Base-by-base conservation (phyloP, 768 basidiomycete species). In the Gymnopilus dilepis region DNA sequence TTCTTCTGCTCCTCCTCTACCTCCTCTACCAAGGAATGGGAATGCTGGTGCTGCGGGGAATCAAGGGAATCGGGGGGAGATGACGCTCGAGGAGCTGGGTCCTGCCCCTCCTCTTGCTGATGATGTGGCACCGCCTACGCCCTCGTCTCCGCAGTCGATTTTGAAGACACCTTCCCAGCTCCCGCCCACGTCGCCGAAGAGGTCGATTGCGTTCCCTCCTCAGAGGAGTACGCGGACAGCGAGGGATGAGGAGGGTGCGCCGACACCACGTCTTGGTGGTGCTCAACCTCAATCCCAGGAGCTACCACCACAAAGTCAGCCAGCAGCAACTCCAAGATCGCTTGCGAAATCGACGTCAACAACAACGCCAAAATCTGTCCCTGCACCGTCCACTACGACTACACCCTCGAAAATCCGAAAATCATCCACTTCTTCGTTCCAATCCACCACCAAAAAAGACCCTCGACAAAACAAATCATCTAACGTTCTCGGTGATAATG, bases 61-160 rank as follows among this genome's bases (percentile, higher is more conserved):
- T 6, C 33, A 34, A 34, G 33, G 33, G 33, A 6, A 34, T 51
- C 58, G 11, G 26, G 59, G 34, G 42, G 57, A 53, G 53, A 68
- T 68, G 67, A 68, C 67, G 8, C 50, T 68, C 4, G 67, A 65
- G 22, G 67, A 68, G 54, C 56, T 68, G 37, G 62, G 61, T 31
- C 30, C 53, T 34, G 33, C 8, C 19, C 21, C 13, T 5, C 0
- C 24, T 13, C n/a, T n/a, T n/a, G n/a, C n/a, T n/a, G n/a, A n/a
- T n/a, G n/a, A n/a, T n/a, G n/a, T n/a, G n/a, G n/a, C n/a, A n/a
- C n/a, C n/a, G n/a, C 53, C 33, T 34, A 34, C 6, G 12, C 33
- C 33, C 11, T 42, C 30, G 1, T 45, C 19, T 13, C 11, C 24
- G 28, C 24, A 17, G 3, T 0, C 43, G 6, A 2, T 11, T 21